These are phyloP conservation scores for Amesomyces nigricolor DNA, from an alignment of 2,329 filamentous ascomycete genomes.

Conservation along the genomic window DNA sequence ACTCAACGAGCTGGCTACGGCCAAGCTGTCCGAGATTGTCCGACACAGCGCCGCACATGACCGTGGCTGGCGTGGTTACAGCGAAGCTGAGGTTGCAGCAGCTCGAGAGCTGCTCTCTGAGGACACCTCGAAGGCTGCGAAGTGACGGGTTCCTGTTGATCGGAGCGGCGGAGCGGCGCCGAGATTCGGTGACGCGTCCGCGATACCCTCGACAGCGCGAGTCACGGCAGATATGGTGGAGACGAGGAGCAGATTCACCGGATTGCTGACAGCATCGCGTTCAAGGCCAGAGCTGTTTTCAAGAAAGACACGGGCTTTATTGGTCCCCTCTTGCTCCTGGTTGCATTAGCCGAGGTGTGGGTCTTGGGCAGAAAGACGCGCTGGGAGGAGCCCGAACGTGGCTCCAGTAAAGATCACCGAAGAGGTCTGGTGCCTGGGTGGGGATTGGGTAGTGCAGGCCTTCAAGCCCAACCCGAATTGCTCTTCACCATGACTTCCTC, in stretches of 20 bases:
- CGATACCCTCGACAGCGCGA: slow-evolving; percentile 25
- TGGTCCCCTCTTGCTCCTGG: slow-evolving; percentile 25
- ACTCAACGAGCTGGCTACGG: slow-evolving; percentile 66
- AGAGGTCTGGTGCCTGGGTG: slow-evolving; percentile 20
- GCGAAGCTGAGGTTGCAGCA: slow-evolving; percentile 64
- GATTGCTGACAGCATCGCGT: slow-evolving; percentile 6
- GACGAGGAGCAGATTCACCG: slow-evolving; percentile 3
- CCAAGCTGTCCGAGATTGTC: slow-evolving; percentile 72
- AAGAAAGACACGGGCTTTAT: slow-evolving; percentile 19
- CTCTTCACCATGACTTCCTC: slow-evolving; percentile 14
- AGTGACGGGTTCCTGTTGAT: slow-evolving; percentile 32
- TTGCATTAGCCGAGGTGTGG: slow-evolving; percentile 30
- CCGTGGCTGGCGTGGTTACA: slow-evolving; percentile 67
- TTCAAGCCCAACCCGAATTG: slow-evolving; percentile 26
- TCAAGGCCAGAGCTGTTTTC: slow-evolving; percentile 11
- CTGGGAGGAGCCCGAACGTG: slow-evolving; percentile 32
- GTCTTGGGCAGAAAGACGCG: slow-evolving; percentile 32
- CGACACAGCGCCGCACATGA: slow-evolving; percentile 55
- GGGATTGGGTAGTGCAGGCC: slow-evolving; percentile 22
- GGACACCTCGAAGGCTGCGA: slow-evolving; percentile 41
- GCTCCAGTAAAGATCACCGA: slow-evolving; percentile 31
- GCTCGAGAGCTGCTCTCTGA: slow-evolving; percentile 61
- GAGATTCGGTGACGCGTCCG: slow-evolving; percentile 26
- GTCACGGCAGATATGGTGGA: slow-evolving; percentile 16
- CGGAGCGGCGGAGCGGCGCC: slow-evolving; percentile 8